Evolutionary conservation across 2,329 filamentous ascomycete species (phyloP).

Genomic region (Penicillium italicum): DNA sequence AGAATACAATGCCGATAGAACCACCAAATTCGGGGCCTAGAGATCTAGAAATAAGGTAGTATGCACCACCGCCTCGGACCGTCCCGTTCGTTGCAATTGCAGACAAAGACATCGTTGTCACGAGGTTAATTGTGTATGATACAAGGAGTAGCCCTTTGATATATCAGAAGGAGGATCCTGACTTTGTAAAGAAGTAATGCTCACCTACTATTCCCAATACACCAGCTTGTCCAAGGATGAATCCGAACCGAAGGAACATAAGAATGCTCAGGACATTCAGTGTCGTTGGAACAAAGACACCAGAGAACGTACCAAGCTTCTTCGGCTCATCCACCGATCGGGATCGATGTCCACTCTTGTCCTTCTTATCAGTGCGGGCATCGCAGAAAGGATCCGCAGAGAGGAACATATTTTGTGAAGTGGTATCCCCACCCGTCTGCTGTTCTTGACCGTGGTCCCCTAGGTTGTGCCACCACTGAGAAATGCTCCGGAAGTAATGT

Average conservation of each 20-base stretch:
- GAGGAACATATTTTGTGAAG: slow-evolving; percentile 11
- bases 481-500: slow-evolving; percentile 25
- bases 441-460: slow-evolving; percentile 9
- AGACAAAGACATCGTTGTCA: slow-evolving; percentile 80
- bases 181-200: slow-evolving; percentile 18
- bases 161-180: slow-evolving; percentile 14
- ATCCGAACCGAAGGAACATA: slow-evolving; percentile 87
- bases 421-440: slow-evolving; percentile 7
- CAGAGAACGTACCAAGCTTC: slow-evolving; percentile 73
- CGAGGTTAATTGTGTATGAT: slow-evolving; percentile 77
- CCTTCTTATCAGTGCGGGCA: slow-evolving; percentile 31
- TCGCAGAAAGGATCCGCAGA: slow-evolving; percentile 25
- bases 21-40: slow-evolving; percentile 85
- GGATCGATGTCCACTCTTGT: slow-evolving; percentile 26
- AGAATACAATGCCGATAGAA: slow-evolving; percentile 83
- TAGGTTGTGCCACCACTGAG: slow-evolving; percentile 24
- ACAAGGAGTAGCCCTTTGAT: slow-evolving; percentile 63
- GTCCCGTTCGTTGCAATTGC: slow-evolving; percentile 88
- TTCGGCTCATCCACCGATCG: slow-evolving; percentile 35
- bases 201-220: slow-evolving; percentile 74
- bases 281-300: slow-evolving; percentile 83
- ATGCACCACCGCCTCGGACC: slow-evolving; percentile 80
- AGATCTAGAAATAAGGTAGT: slow-evolving; percentile 82
- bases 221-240: slow-evolving; percentile 76
- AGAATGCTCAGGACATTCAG: slow-evolving; percentile 85